Evolutionary conservation across 2,329 filamentous ascomycete species (phyloP).

Genomic region (Hirsutella minnesotensis): DNA sequence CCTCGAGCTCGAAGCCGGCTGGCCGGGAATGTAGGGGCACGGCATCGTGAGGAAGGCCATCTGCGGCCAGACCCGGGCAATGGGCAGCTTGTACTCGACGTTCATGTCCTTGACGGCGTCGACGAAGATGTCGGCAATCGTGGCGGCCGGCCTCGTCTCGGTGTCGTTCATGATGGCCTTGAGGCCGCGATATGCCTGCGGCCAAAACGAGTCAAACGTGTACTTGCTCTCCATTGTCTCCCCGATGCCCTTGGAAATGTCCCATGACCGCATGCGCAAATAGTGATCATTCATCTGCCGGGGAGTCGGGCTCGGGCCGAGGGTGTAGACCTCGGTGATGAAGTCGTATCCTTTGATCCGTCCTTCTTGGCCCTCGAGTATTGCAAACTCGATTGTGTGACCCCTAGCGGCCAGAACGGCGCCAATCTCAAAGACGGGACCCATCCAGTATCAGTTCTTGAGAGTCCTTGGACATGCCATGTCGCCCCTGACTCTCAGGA

Average conservation of each 20-base stretch:
- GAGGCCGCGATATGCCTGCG: constrained; percentile 13
- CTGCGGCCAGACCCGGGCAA: constrained; percentile 27
- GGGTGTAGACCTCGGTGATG: constrained; percentile 16
- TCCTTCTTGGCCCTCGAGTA: constrained; percentile 20
- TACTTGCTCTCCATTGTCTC: constrained; percentile 21
- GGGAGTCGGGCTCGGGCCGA: constrained; percentile 17
- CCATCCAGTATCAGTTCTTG: too few species aligned
- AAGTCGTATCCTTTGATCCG: constrained; percentile 20
- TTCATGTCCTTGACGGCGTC: constrained; percentile 28
- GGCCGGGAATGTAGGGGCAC: constrained; percentile 26
- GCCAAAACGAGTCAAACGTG: constrained; percentile 25
- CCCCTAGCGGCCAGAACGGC: constrained; percentile 20
- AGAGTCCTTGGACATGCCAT: too few species aligned
- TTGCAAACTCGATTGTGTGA: constrained; percentile 25
- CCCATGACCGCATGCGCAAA: constrained; percentile 20
- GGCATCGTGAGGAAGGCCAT: constrained; percentile 26
- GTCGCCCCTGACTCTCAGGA: too few species aligned
- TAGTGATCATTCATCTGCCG: constrained; percentile 21
- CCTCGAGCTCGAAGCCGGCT: constrained; percentile 25
- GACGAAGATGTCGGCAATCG: constrained; percentile 31
- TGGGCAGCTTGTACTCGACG: constrained; percentile 21
- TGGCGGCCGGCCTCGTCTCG: constrained; percentile 19
- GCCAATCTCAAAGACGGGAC: constrained; percentile 8
- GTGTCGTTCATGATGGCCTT: constrained; percentile 4
- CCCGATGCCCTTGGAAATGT: constrained; percentile 17